Conservation (phyloP, 139 green algal genomes). For the Chlamydomonas asymmetrica region DNA sequence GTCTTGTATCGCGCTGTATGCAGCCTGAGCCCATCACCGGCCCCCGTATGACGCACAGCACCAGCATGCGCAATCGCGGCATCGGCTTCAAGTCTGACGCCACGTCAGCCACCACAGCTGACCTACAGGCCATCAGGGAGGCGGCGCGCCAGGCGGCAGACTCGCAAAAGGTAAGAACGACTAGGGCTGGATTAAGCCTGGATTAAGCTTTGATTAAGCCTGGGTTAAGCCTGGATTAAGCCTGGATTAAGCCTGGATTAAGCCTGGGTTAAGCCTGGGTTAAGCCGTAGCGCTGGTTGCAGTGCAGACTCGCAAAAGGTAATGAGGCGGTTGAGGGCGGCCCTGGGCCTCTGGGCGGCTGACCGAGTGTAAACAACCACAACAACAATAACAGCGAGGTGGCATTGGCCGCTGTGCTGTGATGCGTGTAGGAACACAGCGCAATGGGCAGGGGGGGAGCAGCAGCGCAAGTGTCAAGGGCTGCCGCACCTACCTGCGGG, state of each 20-base stretch:
- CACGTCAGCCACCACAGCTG: background rate
- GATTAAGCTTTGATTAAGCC: background rate
- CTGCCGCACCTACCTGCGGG: too few species aligned
- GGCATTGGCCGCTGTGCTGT: too few species aligned
- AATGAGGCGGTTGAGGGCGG: background rate
- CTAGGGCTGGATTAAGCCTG: background rate
- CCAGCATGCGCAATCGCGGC: background rate
- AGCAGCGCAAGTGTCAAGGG: too few species aligned
- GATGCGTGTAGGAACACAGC: too few species aligned
- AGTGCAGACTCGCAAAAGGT: background rate
- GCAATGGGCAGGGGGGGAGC: too few species aligned
- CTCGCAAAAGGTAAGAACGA: slow-evolving; percentile 25
- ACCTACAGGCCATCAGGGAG: slow-evolving; percentile 28
- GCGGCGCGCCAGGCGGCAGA: slow-evolving; percentile 32
- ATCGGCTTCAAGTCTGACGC: slow-evolving; percentile 26
- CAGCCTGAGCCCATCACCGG: background rate
- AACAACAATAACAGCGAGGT: too few species aligned
- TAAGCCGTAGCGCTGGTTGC: too few species aligned
- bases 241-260: background rate
- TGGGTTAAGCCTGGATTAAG: background rate
- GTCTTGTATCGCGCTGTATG: too few species aligned
- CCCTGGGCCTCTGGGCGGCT: too few species aligned
- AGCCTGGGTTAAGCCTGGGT: background rate
- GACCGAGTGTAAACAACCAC: too few species aligned
- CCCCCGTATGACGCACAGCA: background rate